Conservation (phyloP, 495 filamentous ascomycete species). For the Cairneyella variabilis region DNA sequence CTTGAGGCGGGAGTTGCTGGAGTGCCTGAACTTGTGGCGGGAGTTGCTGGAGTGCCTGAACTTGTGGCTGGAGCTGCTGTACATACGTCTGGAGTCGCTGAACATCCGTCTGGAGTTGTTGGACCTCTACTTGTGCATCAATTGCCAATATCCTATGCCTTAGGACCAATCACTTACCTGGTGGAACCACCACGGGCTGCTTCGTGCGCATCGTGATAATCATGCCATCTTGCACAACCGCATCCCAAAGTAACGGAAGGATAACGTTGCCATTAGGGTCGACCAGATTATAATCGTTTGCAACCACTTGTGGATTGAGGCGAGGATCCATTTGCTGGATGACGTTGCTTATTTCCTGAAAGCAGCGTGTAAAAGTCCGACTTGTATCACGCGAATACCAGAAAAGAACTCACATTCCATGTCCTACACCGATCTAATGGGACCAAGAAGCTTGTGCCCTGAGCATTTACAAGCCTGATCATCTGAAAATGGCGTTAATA, state of each 20-base stretch:
- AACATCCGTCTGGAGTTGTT: not conserved
- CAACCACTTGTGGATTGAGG: not conserved
- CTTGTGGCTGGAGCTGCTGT: too few relatives aligned
- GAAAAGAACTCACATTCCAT: not conserved
- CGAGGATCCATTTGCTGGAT: slow-evolving; percentile 1
- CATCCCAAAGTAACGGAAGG: not conserved
- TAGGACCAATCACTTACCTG: not conserved
- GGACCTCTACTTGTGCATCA: not conserved
- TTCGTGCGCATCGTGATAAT: not conserved
- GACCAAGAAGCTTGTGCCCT: not conserved
- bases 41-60: too few relatives aligned
- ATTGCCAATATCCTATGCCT: slow-evolving; percentile 1
- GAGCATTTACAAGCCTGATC: slow-evolving; percentile 1
- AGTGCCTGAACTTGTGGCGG: not conserved
- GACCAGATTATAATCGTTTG: slow-evolving; percentile 1
- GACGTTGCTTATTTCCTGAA: not conserved
- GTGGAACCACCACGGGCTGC: not conserved
- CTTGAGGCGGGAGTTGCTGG: not conserved
- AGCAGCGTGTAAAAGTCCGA: not conserved
- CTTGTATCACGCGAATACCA: slow-evolving; percentile 1
- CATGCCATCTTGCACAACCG: slow-evolving; percentile 1
- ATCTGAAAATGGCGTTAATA: not conserved
- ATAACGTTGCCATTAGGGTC: slow-evolving; percentile 1
- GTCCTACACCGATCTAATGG: slow-evolving; percentile 1
- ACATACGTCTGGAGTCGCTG: not conserved